Conservation (phyloP, 1,284 basidiomycete genomes). For the Caloboletus inedulis region DNA sequence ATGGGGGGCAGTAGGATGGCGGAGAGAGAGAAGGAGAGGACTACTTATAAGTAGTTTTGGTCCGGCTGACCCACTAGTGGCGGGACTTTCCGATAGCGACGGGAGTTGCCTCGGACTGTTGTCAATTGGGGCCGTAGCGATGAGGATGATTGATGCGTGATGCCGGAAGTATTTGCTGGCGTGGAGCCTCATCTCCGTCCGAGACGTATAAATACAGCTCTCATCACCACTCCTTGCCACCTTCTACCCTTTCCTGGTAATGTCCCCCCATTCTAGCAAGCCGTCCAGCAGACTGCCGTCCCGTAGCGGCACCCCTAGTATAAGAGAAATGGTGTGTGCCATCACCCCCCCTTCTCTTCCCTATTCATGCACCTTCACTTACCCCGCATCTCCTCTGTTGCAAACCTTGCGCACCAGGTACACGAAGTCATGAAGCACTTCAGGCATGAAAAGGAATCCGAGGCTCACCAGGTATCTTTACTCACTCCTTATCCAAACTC, state of each 20-base stretch:
- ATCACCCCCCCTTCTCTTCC: not conserved
- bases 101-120: not conserved
- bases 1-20: constrained; percentile 4
- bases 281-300: constrained; percentile 32
- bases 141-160: not conserved
- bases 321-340: constrained; percentile 38
- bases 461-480: constrained; percentile 70
- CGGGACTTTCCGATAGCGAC: constrained; percentile 8
- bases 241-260: constrained; percentile 7
- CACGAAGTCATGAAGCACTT: constrained; percentile 53
- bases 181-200: not conserved
- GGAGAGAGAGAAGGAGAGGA: not conserved
- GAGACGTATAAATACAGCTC: constrained; percentile 20
- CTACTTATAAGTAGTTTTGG: constrained; percentile 12
- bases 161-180: not conserved
- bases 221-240: constrained; percentile 7
- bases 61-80: not conserved
- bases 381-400: constrained; percentile 21
- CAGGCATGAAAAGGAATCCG: constrained; percentile 75
- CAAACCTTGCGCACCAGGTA: constrained; percentile 42
- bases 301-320: constrained; percentile 36
- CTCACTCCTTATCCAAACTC: not conserved
- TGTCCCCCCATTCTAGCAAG: constrained; percentile 29
- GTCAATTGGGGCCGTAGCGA: not conserved
- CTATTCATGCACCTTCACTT: constrained; percentile 34